A percentile compares a stretch with the other conserved stretches of the same genome.
Evolutionary conservation across 129 eudicot genomes (phyloP).

Genomic region (Pseudognaphalium luteoalbum): DNA sequence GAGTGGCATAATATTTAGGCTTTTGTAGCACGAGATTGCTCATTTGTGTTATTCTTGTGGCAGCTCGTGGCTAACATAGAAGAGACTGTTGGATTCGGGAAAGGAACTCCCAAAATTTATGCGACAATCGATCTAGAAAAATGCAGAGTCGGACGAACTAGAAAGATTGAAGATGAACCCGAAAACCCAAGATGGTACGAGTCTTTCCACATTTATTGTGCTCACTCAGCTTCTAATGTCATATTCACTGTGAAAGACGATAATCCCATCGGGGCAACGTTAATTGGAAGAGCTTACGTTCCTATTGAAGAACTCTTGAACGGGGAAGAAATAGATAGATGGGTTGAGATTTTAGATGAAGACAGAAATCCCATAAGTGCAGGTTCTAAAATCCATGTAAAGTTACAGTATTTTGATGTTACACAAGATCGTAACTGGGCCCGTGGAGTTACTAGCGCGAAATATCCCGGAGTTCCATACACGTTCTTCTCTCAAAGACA

Average conservation of each 20-base stretch:
- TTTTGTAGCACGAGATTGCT: background rate
- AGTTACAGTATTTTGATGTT: conserved; percentile 61
- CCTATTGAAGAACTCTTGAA: conserved; percentile 62
- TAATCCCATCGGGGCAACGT: conserved; percentile 70
- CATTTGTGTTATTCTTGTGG: conserved; percentile 7
- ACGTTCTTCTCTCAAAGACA: conserved; percentile 63
- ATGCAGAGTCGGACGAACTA: conserved; percentile 71
- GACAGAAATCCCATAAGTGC: conserved; percentile 51
- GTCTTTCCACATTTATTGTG: conserved; percentile 80
- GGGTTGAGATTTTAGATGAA: conserved; percentile 67
- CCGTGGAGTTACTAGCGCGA: conserved; percentile 52
- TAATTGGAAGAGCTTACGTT: conserved; percentile 70
- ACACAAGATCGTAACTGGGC: conserved; percentile 61
- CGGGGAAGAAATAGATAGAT: conserved; percentile 59
- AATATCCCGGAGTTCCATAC: conserved; percentile 77
- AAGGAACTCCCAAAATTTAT: conserved; percentile 68
- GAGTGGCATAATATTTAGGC: background rate
- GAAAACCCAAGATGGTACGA: conserved; percentile 69
- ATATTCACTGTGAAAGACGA: conserved; percentile 70
- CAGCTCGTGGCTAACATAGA: conserved; percentile 54
- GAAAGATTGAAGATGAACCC: conserved; percentile 50
- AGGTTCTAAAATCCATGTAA: conserved; percentile 72
- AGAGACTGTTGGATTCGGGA: conserved; percentile 70
- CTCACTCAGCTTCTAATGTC: conserved; percentile 62
- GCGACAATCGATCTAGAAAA: conserved; percentile 76